These are phyloP conservation scores for Carallia pectinifolia DNA, from an alignment of 345 rosid genomes.

Conservation along the genomic window DNA sequence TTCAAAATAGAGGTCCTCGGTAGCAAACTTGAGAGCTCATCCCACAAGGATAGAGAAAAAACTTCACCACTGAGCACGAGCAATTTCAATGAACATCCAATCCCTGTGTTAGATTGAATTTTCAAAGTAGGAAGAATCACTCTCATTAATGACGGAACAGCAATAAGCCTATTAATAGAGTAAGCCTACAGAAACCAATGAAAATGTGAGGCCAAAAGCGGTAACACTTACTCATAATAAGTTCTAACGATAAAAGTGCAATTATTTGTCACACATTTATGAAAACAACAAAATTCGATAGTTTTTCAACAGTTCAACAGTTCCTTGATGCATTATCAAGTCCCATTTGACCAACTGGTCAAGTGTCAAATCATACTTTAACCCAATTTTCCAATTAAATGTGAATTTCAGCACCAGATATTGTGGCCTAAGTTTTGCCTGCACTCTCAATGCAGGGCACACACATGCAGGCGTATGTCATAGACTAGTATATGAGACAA, in stretches of 20 bases:
- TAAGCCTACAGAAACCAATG: constrained; percentile 55
- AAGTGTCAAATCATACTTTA: too few relatives aligned
- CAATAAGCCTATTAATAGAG: constrained; percentile 62
- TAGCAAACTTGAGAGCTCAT: constrained; percentile 55
- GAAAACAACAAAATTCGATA: neutral
- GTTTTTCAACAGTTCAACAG: too few relatives aligned
- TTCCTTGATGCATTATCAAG: too few relatives aligned
- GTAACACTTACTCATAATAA: neutral
- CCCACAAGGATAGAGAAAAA: constrained; percentile 75
- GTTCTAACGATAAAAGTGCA: neutral
- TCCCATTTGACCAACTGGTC: too few relatives aligned
- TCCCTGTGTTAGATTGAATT: constrained; percentile 34
- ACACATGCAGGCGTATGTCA: too few relatives aligned
- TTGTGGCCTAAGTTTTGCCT: too few relatives aligned
- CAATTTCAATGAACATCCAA: constrained; percentile 60
- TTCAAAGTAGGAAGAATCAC: constrained; percentile 65
- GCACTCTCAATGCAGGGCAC: too few relatives aligned
- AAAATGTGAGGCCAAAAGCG: constrained; percentile 3
- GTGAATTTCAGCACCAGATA: too few relatives aligned
- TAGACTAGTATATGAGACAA: too few relatives aligned
- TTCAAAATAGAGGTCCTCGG: constrained; percentile 71
- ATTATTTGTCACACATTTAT: neutral
- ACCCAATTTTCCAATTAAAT: too few relatives aligned
- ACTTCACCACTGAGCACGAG: constrained; percentile 87
- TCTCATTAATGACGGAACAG: constrained; percentile 86